Base-by-base conservation (phyloP, 345 rosid species). In the Passiflora organensis region DNA sequence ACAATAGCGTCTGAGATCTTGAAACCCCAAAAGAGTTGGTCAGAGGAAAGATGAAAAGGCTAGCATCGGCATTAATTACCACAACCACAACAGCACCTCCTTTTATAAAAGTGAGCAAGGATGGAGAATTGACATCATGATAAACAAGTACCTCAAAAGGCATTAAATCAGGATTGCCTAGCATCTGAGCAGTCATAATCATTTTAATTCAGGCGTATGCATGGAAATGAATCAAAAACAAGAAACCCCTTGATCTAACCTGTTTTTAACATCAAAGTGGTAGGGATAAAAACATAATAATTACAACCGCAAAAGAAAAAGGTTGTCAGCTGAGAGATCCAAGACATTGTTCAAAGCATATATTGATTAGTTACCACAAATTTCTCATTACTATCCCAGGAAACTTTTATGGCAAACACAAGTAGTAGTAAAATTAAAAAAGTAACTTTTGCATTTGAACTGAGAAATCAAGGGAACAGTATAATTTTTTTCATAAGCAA, bases 31-130 rank as follows among this genome's bases (percentile, higher is more conserved):
- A 13, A 2, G 25, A 2, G 14, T 10, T 36, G 12, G 58, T 15
- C 23, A 38, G 21, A 10, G 45, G 58, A 20, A 14, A 14, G 39
- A 38, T 32, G 39, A n/a, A 22, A 53, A 53, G 11, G 32, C 25
- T 6, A 13, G 54, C n/a, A 15, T 10, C 6, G 22, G 21, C 39
- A 55, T 16, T 20, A 21, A 55, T 23, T n/a, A n/a, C n/a, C 11
- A 10, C 13, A 36, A 18, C 11, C 16, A 20, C 1, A 13, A 21
- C 2, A n/a, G n/a, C n/a, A n/a, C n/a, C 10, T 34, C 14, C n/a
- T 28, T 52, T 53, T 34, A 4, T 6, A 39, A 41, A 54, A 41
- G 21, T 16, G 15, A 54, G 48, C 12, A 41, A 55, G n/a, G 43
- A 41, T 41, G 18, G 28, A 6, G 46, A 20, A 39, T 13, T n/a